phyloP scores from a whole-genome alignment of 2,329 filamentous ascomycete genomes.

The Mariannaea sp. region DNA sequence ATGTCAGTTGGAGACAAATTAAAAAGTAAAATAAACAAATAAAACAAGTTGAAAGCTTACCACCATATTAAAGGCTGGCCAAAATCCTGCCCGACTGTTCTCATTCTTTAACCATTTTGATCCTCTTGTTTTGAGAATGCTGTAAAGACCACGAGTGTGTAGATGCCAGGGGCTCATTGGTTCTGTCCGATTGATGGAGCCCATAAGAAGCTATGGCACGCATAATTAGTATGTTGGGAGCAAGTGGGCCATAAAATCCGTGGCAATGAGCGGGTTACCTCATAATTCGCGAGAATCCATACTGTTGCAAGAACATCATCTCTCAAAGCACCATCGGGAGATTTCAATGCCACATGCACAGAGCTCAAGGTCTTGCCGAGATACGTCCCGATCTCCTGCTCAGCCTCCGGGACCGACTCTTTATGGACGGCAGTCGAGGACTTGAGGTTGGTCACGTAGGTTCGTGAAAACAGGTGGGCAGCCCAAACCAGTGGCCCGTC shows the following conservation, averaged over 20 bases:
- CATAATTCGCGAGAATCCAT: slow-evolving; percentile 49
- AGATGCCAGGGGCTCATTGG: slow-evolving; percentile 44
- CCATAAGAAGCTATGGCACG: slow-evolving; percentile 43
- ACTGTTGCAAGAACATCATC: slow-evolving; percentile 47
- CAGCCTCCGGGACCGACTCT: slow-evolving; percentile 33
- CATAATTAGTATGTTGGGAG: slow-evolving; percentile 18
- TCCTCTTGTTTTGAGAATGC: slow-evolving; percentile 45
- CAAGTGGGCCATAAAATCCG: background rate
- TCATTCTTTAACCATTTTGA: slow-evolving; percentile 29
- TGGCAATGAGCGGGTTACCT: slow-evolving; percentile 40
- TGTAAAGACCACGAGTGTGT: slow-evolving; percentile 44
- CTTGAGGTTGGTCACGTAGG: slow-evolving; percentile 46
- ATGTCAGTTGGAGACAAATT: slow-evolving; percentile 17
- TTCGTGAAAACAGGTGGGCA: slow-evolving; percentile 47
- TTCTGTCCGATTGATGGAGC: slow-evolving; percentile 39
- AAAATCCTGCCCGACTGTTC: slow-evolving; percentile 42
- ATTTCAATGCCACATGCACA: slow-evolving; percentile 45
- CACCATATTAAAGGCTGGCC: slow-evolving; percentile 47
- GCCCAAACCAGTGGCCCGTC: slow-evolving; percentile 47
- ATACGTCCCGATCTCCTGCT: slow-evolving; percentile 43
- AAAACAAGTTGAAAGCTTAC: slow-evolving; percentile 34
- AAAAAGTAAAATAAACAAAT: background rate
- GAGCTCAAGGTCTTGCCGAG: slow-evolving; percentile 46
- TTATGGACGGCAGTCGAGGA: slow-evolving; percentile 40
- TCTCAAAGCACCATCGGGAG: slow-evolving; percentile 37